A percentile compares a stretch with the other conserved stretches of the same genome.
Evolutionary conservation across 768 basidiomycete genomes (phyloP).

Genomic region (Mycena rosella): DNA sequence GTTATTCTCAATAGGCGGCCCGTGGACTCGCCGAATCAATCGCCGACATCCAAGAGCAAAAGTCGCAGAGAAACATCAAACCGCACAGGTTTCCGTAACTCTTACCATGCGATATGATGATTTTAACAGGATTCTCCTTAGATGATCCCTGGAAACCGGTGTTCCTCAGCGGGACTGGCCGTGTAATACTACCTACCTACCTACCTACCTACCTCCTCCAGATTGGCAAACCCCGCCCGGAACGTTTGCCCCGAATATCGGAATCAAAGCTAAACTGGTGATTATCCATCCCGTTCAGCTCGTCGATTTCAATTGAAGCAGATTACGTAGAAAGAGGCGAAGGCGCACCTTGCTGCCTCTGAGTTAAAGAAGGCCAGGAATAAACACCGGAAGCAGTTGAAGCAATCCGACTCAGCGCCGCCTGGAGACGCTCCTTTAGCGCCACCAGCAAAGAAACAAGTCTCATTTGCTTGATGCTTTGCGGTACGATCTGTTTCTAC

Average conservation of each 20-base stretch:
- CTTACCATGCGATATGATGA: constrained; percentile 34
- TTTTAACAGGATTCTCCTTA: background rate
- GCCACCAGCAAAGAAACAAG: constrained; percentile 28
- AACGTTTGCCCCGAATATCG: constrained; percentile 43
- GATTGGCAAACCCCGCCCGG: constrained; percentile 44
- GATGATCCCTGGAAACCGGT: too few relatives aligned
- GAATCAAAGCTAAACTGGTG: constrained; percentile 55
- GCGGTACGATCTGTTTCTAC: constrained; percentile 2
- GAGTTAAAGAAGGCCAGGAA: constrained; percentile 35
- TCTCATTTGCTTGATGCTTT: constrained; percentile 33
- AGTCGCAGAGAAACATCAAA: constrained; percentile 54
- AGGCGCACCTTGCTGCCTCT: constrained; percentile 28
- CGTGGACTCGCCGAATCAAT: constrained; percentile 62
- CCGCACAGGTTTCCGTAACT: constrained; percentile 51
- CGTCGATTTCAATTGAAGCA: constrained; percentile 13
- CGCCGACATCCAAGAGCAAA: constrained; percentile 60
- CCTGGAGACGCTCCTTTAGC: constrained; percentile 3
- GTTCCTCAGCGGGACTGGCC: too few relatives aligned
- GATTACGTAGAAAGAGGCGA: constrained; percentile 27
- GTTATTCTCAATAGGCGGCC: constrained; percentile 54
- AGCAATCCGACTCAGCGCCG: constrained; percentile 12
- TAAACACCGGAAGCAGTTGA: constrained; percentile 29
- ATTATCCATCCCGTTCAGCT: constrained; percentile 34
- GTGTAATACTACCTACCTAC: too few relatives aligned
- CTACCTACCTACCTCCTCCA: too few relatives aligned